Conservation (phyloP, 805 yeast species). For the Danielia oregonensis region DNA sequence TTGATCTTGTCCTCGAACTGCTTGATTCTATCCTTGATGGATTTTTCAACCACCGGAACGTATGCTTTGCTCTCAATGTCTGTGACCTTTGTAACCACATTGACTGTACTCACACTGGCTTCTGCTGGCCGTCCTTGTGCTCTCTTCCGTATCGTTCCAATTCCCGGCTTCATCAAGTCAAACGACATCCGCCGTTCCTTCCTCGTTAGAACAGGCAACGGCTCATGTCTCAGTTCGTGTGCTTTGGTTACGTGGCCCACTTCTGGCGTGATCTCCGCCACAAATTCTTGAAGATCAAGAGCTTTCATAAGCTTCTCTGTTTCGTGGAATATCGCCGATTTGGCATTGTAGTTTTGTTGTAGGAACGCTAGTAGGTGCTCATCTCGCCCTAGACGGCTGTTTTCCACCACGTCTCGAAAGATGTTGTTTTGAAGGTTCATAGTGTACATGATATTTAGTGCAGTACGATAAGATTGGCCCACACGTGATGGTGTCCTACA, state of each 20-base stretch:
- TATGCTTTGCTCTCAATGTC: slow-evolving; percentile 14
- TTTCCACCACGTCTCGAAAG: slow-evolving; percentile 4
- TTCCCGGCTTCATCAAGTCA: slow-evolving; percentile 13
- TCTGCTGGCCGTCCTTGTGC: slow-evolving; percentile 27
- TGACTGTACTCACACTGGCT: slow-evolving; percentile 28
- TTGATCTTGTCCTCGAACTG: slow-evolving; percentile 14
- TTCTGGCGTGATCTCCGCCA: not conserved
- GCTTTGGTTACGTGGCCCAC: slow-evolving; percentile 1
- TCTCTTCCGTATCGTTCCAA: not conserved
- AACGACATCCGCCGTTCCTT: slow-evolving; percentile 23
- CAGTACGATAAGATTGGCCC: no score
- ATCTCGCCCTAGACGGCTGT: slow-evolving; percentile 6
- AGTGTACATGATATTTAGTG: no score
- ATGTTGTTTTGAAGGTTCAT: no score
- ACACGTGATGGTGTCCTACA: no score
- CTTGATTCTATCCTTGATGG: slow-evolving; percentile 6
- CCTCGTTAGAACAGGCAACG: slow-evolving; percentile 10
- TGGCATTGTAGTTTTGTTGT: not conserved
- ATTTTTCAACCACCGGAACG: slow-evolving; percentile 4
- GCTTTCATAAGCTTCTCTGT: slow-evolving; percentile 8
- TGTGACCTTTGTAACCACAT: slow-evolving; percentile 26
- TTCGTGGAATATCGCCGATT: slow-evolving; percentile 8
- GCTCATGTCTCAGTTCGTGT: no score
- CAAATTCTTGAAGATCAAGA: slow-evolving; percentile 7
- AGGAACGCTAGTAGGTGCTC: slow-evolving; percentile 1